Percentiles rank a stretch among this genome's conserved stretches.
These are phyloP conservation scores for Suhomyces taliae DNA, from an alignment of 1,139 yeast species.

Conservation along the genomic window DNA sequence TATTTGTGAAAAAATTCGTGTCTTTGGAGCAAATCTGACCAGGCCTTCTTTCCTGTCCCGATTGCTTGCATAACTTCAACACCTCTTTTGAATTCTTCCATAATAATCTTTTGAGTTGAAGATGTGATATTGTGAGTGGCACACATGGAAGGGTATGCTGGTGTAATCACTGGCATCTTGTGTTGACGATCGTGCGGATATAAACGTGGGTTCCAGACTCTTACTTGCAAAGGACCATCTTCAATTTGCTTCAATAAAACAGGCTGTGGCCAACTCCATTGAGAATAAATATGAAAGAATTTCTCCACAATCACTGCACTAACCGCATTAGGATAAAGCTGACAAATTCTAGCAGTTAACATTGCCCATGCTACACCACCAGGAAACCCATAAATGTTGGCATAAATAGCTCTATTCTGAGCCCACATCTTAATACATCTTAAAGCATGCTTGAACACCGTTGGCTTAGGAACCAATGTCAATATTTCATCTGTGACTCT, in stretches of 20 bases:
- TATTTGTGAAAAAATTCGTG: slow-evolving; percentile 82
- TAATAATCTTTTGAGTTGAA: slow-evolving; percentile 80
- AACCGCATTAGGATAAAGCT: slow-evolving; percentile 92
- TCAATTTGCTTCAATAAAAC: slow-evolving; percentile 88
- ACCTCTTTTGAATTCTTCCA: slow-evolving; percentile 76
- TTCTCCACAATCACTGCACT: slow-evolving; percentile 87
- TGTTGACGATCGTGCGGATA: slow-evolving; percentile 88
- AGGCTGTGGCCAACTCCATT: slow-evolving; percentile 99
- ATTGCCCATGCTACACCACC: slow-evolving; percentile 99
- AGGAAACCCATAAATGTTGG: slow-evolving; percentile 93
- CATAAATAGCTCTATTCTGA: slow-evolving; percentile 89
- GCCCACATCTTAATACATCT: slow-evolving; percentile 97
- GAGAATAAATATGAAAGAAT: slow-evolving; percentile 78
- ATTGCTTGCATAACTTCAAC: slow-evolving; percentile 70
- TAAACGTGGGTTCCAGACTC: slow-evolving; percentile 94
- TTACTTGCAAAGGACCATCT: slow-evolving; percentile 93
- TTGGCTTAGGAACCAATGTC: slow-evolving; percentile 85
- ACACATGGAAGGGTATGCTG: slow-evolving; percentile 99
- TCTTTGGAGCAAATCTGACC: slow-evolving; percentile 75
- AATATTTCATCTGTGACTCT: slow-evolving; percentile 95
- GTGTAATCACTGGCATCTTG: slow-evolving; percentile 98
- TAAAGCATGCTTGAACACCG: slow-evolving; percentile 88
- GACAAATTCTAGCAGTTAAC: slow-evolving; percentile 96
- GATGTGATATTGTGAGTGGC: slow-evolving; percentile 94
- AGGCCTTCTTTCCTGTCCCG: slow-evolving; percentile 56